Base-by-base conservation (phyloP, 2,329 filamentous ascomycete genomes). In the Phaeophleospora eucalypticola region DNA sequence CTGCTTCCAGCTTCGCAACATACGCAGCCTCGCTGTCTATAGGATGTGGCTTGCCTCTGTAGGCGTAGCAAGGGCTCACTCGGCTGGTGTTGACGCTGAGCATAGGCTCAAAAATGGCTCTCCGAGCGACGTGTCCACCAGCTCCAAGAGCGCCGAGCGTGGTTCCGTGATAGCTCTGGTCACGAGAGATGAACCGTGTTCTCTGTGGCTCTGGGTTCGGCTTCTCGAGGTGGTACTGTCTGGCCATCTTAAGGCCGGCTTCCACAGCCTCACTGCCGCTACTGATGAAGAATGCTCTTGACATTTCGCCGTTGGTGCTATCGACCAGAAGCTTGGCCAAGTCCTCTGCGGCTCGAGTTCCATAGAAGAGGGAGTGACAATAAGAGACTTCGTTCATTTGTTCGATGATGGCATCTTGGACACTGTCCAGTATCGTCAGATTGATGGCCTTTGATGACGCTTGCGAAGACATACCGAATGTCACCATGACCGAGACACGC, bases 401-500 rank as follows among this genome's bases (percentile, higher is more conserved):
- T 10, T 72, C 58, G 3, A 70, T 65, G 34, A 88, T 75, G 0
- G 83, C 84, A 2, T 76, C 68, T 10, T 72, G 71, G 10, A 90
- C 79, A 39, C 63, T 65, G 40, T 12, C 16, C 4, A 32, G 14
- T 39, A 20, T 14, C 16, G 32, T 48, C 16, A 47, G 36, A 45
- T 27, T 9, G 34, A 19, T 32, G 21, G 19, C 21, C 24, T 12
- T 10, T 16, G 17, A 18, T 40, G 9, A 29, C 19, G 32, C 33
- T 43, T 29, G 24, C 17, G 19, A 43, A 16, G 36, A 20, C 49
- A 18, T 59, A 62, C 62, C 82, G 72, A 35, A 72, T 59, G 42
- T 84, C 76, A 21, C 79, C 81, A 57, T 88, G 82, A 4, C 87
- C 87, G 8, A 91, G 69, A 60, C 82, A 84, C 8, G 81, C 75